phyloP scores from a whole-genome alignment of 176 grass and related monocot species.

The bread wheat (Triticum aestivum) region DNA sequence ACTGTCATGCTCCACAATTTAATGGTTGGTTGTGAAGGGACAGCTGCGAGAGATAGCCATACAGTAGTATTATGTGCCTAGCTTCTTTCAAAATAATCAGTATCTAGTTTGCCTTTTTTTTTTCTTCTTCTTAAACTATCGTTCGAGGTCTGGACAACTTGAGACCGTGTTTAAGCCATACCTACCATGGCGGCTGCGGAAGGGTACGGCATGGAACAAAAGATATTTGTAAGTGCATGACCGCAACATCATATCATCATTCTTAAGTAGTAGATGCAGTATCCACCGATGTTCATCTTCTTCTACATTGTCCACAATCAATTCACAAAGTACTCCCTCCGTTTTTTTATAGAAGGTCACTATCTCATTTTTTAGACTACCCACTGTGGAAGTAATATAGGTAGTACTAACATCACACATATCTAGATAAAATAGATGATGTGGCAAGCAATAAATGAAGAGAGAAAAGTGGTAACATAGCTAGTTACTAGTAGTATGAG shows the following conservation, averaged over 20 bases:
- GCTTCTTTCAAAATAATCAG: too few relatives aligned
- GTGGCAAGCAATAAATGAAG: too few relatives aligned
- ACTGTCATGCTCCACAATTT: background rate
- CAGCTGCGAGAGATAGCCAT: background rate
- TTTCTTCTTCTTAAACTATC: background rate
- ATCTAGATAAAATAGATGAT: too few relatives aligned
- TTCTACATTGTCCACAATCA: background rate
- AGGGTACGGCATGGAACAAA: background rate
- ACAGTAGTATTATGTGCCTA: background rate
- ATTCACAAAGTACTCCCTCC: background rate
- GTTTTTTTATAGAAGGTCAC: too few relatives aligned
- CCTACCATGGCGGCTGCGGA: background rate
- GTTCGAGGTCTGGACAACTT: too few relatives aligned
- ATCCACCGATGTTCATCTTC: background rate
- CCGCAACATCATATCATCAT: background rate
- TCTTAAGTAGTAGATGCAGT: background rate
- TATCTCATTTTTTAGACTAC: too few relatives aligned
- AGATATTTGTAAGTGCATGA: background rate
- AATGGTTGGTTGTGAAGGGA: background rate
- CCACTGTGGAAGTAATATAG: too few relatives aligned
- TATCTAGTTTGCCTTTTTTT: background rate
- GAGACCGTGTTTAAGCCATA: background rate
- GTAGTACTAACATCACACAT: too few relatives aligned
- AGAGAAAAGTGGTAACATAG: too few relatives aligned
- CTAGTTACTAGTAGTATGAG: too few relatives aligned